These are phyloP conservation scores for Schizonepeta tenuifolia DNA, from an alignment of 257 asterid genomes.

Conservation along the genomic window DNA sequence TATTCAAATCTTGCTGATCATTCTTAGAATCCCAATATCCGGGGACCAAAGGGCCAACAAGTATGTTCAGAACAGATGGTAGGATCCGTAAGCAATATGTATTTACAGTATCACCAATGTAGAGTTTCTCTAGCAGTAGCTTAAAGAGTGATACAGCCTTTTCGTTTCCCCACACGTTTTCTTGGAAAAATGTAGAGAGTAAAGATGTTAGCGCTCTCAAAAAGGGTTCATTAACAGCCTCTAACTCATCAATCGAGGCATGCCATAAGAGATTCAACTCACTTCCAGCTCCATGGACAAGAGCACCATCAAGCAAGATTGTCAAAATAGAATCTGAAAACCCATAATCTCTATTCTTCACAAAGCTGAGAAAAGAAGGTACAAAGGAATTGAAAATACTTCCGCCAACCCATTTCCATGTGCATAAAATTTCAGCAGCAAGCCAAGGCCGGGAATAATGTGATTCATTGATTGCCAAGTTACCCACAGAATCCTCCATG, in stretches of 20 bases:
- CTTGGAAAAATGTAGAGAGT: conserved; percentile 57
- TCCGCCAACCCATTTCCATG: conserved; percentile 95
- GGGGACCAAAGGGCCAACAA: conserved; percentile 65
- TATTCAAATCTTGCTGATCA: conserved; percentile 46
- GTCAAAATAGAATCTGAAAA: conserved; percentile 65
- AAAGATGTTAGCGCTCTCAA: conserved; percentile 73
- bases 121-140: conserved; percentile 63
- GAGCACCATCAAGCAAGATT: conserved; percentile 91
- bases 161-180: conserved; percentile 69
- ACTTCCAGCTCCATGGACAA: conserved; percentile 64
- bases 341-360: conserved; percentile 48
- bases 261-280: conserved; percentile 62
- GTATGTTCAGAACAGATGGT: conserved; percentile 71
- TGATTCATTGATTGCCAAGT: conserved; percentile 42
- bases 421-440: conserved; percentile 94
- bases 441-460: conserved; percentile 91
- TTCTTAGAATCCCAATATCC: conserved; percentile 38
- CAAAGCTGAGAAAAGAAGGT: conserved; percentile 59
- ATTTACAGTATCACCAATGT: conserved; percentile 69
- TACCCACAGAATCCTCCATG: conserved; percentile 41
- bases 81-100: conserved; percentile 71
- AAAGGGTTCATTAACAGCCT: conserved; percentile 75
- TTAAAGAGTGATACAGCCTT: conserved; percentile 63
- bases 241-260: conserved; percentile 60
- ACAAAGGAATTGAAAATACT: conserved; percentile 69